Percentiles rank a stretch among this genome's conserved stretches.
Conservation (phyloP, 805 yeast species). For the Starmera pachycereana region DNA sequence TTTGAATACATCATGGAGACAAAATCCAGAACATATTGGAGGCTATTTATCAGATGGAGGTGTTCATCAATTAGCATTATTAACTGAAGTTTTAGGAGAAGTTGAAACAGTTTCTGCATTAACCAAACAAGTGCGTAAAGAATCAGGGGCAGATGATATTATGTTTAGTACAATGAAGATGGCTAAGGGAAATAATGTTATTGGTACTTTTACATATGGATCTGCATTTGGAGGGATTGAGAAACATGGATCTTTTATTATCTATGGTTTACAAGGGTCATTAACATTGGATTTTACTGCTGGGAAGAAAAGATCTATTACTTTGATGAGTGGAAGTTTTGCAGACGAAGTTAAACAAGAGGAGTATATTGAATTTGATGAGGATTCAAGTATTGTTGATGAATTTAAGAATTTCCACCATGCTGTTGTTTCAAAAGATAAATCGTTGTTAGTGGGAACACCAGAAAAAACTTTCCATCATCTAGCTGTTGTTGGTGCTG, state of each 20-base stretch:
- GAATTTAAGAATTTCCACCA: slow-evolving; percentile 47
- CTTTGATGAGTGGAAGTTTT: slow-evolving; percentile 18
- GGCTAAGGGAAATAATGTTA: slow-evolving; percentile 43
- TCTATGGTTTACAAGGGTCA: slow-evolving; percentile 76
- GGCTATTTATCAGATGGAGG: slow-evolving; percentile 94
- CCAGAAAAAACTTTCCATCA: slow-evolving; percentile 87
- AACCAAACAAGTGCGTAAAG: slow-evolving; percentile 66
- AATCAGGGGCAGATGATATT: slow-evolving; percentile 76
- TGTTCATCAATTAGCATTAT: slow-evolving; percentile 85
- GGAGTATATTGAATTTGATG: slow-evolving; percentile 19
- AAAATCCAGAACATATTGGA: slow-evolving; percentile 84
- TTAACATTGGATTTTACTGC: slow-evolving; percentile 53
- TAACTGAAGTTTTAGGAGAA: slow-evolving; percentile 73
- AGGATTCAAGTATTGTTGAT: slow-evolving; percentile 43
- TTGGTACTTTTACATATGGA: slow-evolving; percentile 84
- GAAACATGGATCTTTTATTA: slow-evolving; percentile 53
- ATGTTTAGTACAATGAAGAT: slow-evolving; percentile 59
- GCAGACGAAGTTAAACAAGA: slow-evolving; percentile 15
- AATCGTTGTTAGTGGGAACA: slow-evolving; percentile 41
- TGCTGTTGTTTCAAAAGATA: slow-evolving; percentile 57
- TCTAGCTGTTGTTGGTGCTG: slow-evolving; percentile 82
- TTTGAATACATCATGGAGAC: slow-evolving; percentile 74
- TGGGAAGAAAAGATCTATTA: slow-evolving; percentile 26
- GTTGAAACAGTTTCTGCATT: slow-evolving; percentile 64
- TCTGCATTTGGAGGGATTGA: slow-evolving; percentile 80